Base-by-base conservation (phyloP, 225 moss, liverwort and hornwort genomes). In the Marchantia polymorpha region DNA sequence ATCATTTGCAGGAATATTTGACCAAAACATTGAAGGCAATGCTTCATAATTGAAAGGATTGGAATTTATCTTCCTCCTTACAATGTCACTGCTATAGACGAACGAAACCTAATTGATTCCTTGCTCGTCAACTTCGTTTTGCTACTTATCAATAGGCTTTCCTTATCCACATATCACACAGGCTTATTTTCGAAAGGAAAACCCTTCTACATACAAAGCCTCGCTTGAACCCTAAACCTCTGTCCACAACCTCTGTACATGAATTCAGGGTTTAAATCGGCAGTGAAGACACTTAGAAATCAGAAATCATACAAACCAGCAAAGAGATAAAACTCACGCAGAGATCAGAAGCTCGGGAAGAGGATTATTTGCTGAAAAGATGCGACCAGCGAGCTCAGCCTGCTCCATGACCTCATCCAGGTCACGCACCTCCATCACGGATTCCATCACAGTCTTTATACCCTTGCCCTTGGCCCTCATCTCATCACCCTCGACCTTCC, bases 321-420 rank as follows among this genome's bases (percentile, higher is more conserved):
- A 27, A 5, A 51, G 63, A 58, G 0, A 12, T 3, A 27, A 52
- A 63, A 80, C 96, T 85, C 81, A 97, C 91, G 92, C 90, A 65
- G 85, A 84, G 10, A 99, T 77, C 20, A 99, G 90, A n/a, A 99
- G 93, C 81, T 95, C 91, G 8, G 92, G 92, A 71, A 93, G 85
- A 65, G 93, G 99, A 81, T 99, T 95, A n/a, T 90, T 86, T 9
- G 95, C 95, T 12, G 92, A 91, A 58, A 93, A 95, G 7, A 99
- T 84, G 4, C 91, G 91, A 7, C 99, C 99, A 6, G 95, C 99
- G 27, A 93, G 92, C 89, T 99, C 99, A 29, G 95, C 99, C 84
- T 93, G 93, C 88, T 99, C 99, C 95, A 99, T 93, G 0, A 99
- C 95, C 9, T 90, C 93, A 77, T 99, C 99, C 90, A 99, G 89